These are phyloP conservation scores for Malus sylvestris DNA, from an alignment of 306 rosid species.

Conservation along the genomic window DNA sequence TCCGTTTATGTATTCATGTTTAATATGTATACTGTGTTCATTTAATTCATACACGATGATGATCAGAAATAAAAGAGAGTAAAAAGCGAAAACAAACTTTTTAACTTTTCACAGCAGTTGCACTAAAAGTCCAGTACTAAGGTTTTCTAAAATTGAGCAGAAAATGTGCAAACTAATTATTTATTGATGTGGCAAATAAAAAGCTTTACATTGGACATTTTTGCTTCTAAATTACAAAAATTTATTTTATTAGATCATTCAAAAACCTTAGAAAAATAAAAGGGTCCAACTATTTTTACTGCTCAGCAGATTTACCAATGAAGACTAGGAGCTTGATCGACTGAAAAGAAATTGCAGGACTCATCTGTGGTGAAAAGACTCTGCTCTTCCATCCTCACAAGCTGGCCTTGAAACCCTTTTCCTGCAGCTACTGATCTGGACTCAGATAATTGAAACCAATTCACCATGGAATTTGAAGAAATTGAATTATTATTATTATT, in stretches of 20 bases:
- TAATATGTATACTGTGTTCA: no score
- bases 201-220: background rate
- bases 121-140: background rate
- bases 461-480: conserved; percentile 27
- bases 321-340: conserved; percentile 72
- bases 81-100: background rate
- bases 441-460: conserved; percentile 42
- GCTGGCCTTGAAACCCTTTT: conserved; percentile 30
- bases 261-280: background rate
- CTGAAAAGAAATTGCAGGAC: conserved; percentile 56
- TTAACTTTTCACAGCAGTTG: background rate
- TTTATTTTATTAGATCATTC: background rate
- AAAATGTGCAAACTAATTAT: background rate
- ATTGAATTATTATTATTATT: conserved; percentile 21
- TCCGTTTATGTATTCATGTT: no score
- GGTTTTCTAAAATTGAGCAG: background rate
- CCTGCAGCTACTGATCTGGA: conserved; percentile 24
- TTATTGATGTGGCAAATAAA: background rate
- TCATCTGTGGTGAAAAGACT: conserved; percentile 36
- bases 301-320: conserved; percentile 31
- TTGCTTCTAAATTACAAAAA: background rate
- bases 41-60: no score
- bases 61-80: fast-evolving
- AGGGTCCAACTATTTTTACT: background rate
- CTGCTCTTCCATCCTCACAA: conserved; percentile 48